phyloP scores from a whole-genome alignment of 2,329 filamentous ascomycete species.

The Rhynchosporium agropyri region DNA sequence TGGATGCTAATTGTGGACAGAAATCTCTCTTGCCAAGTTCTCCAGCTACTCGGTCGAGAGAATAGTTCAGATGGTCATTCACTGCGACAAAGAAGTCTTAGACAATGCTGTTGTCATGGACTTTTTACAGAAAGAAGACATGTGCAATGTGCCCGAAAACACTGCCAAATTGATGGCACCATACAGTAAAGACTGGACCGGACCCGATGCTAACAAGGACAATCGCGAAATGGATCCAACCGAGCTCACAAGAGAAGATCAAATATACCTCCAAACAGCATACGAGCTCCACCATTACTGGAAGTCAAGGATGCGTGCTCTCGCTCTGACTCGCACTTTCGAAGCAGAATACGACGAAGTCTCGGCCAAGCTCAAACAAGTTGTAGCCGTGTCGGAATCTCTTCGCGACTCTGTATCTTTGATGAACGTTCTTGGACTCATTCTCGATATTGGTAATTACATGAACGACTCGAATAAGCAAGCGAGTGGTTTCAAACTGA shows the following conservation, averaged over 20 bases:
- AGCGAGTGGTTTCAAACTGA: constrained; percentile 95
- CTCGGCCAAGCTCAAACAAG: constrained; percentile 77
- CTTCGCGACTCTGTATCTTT: constrained; percentile 87
- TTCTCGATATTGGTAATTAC: constrained; percentile 98
- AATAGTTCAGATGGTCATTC: constrained; percentile 89
- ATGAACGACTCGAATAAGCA: constrained; percentile 99
- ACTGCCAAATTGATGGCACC: constrained; percentile 88
- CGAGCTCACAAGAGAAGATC: constrained; percentile 92
- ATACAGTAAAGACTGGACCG: constrained; percentile 96
- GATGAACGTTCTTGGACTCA: constrained; percentile 94
- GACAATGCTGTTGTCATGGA: constrained; percentile 95
- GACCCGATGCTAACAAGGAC: constrained; percentile 76
- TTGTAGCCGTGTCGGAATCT: constrained; percentile 87
- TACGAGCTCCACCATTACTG: constrained; percentile 97
- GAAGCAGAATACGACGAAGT: constrained; percentile 93
- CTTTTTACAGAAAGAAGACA: constrained; percentile 88
- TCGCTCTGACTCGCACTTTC: constrained; percentile 80
- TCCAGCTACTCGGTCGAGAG: constrained; percentile 83
- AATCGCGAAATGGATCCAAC: constrained; percentile 81
- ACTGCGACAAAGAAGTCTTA: constrained; percentile 86
- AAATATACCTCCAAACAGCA: constrained; percentile 90
- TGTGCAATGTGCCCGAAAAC: constrained; percentile 92
- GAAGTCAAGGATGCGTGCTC: constrained; percentile 94
- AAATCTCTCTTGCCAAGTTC: constrained; percentile 93
- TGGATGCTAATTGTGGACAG: constrained; percentile 36